Evolutionary conservation across 2,329 filamentous ascomycete genomes (phyloP).

Genomic region (Neocatenulostroma microsporum): DNA sequence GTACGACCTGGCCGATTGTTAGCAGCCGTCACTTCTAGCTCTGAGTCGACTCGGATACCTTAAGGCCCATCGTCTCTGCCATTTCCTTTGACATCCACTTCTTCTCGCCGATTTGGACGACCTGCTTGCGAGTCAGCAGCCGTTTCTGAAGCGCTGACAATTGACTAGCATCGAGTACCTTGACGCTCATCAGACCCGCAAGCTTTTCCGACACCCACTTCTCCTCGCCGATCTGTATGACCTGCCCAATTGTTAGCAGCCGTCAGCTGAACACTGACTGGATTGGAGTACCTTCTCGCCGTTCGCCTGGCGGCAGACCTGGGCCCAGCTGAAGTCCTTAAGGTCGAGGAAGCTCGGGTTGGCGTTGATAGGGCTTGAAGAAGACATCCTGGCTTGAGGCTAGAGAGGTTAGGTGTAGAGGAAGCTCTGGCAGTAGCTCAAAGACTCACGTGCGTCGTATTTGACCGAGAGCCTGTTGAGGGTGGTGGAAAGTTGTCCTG

Average conservation of each 20-base stretch:
- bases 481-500: too few relatives aligned
- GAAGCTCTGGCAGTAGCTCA: too few relatives aligned
- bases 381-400: too few relatives aligned
- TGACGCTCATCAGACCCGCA: too few relatives aligned
- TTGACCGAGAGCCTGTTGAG: too few relatives aligned
- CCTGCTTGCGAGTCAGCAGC: too few relatives aligned
- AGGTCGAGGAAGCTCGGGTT: too few relatives aligned
- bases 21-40: neutral
- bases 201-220: neutral
- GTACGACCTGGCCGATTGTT: neutral
- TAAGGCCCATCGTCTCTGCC: neutral
- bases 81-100: neutral
- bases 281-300: slow-evolving; percentile 7
- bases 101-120: neutral
- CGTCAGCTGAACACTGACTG: neutral
- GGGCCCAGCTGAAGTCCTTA: slow-evolving; percentile 5
- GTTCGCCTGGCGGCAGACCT: slow-evolving; percentile 5
- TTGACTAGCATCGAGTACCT: too few relatives aligned
- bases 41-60: neutral
- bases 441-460: too few relatives aligned
- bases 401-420: too few relatives aligned
- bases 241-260: neutral
- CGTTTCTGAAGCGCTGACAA: too few relatives aligned
- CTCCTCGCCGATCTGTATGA: neutral
- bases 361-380: too few relatives aligned